phyloP scores from a whole-genome alignment of 2,329 filamentous ascomycete species.

The Curvularia verruculosa region DNA sequence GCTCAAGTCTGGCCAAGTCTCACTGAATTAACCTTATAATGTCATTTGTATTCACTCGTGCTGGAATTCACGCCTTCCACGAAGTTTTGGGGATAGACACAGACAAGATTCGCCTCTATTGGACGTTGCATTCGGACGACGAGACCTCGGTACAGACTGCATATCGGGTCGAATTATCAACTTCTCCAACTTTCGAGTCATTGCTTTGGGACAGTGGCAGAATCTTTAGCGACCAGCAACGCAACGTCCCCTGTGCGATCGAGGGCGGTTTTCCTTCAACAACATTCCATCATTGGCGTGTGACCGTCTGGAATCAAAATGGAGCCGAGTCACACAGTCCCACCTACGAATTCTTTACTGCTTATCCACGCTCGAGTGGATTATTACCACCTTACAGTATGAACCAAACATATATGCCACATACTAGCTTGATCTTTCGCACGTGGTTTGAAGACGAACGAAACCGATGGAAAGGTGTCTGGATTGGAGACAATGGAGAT shows the following conservation, averaged over 20 bases:
- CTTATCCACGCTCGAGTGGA: slow-evolving; percentile 45
- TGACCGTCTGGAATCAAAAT: slow-evolving; percentile 48
- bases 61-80: slow-evolving; percentile 51
- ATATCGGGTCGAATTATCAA: slow-evolving; percentile 2
- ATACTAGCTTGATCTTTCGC: slow-evolving; percentile 51
- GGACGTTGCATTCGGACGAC: slow-evolving; percentile 39
- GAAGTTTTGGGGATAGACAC: slow-evolving; percentile 51
- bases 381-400: slow-evolving; percentile 51
- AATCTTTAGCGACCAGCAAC: slow-evolving; percentile 28
- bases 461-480: slow-evolving; percentile 52
- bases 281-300: slow-evolving; percentile 47
- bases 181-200: neutral
- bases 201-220: slow-evolving; percentile 6
- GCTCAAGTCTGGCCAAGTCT: no score
- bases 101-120: slow-evolving; percentile 48
- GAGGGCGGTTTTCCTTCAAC: slow-evolving; percentile 47
- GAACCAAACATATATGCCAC: slow-evolving; percentile 54
- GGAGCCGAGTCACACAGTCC: slow-evolving; percentile 31
- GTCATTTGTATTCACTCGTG: slow-evolving; percentile 37
- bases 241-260: slow-evolving; percentile 39
- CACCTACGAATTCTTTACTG: slow-evolving; percentile 49
- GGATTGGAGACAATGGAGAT: slow-evolving; percentile 51
- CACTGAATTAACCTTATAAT: slow-evolving; percentile 9
- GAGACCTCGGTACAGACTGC: slow-evolving; percentile 42
- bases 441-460: slow-evolving; percentile 52